These are phyloP conservation scores for Flueggea neowawraea DNA, from an alignment of 441 rosid genomes.

Conservation along the genomic window DNA sequence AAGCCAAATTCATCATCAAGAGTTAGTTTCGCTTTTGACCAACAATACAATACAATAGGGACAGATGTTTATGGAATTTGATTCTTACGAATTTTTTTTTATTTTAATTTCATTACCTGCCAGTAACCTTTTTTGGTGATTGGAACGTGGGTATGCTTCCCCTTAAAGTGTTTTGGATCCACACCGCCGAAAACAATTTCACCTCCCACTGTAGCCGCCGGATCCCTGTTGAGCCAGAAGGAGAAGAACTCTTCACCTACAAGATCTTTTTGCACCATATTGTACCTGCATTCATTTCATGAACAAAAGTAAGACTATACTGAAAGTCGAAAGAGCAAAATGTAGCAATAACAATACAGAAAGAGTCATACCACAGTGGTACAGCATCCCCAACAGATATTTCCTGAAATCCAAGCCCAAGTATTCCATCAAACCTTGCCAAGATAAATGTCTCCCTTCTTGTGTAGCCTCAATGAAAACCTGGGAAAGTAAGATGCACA, in stretches of 20 bases:
- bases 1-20: background rate
- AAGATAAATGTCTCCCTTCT: slow-evolving; percentile 49
- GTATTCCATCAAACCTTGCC: slow-evolving; percentile 75
- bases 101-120: slow-evolving; percentile 45
- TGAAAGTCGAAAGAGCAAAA: background rate
- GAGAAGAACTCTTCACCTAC: slow-evolving; percentile 60
- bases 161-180: slow-evolving; percentile 55
- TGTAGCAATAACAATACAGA: background rate
- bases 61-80: background rate
- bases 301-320: slow-evolving; percentile 6
- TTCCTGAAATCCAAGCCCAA: slow-evolving; percentile 85
- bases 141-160: slow-evolving; percentile 70
- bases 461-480: slow-evolving; percentile 70
- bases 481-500: slow-evolving; percentile 24
- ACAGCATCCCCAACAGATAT: slow-evolving; percentile 64
- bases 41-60: background rate
- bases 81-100: background rate
- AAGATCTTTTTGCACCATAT: slow-evolving; percentile 60
- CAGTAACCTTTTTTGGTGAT: slow-evolving; percentile 71
- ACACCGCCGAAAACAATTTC: slow-evolving; percentile 88
- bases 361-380: slow-evolving; percentile 58
- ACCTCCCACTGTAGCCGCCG: slow-evolving; percentile 48
- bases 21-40: no score
- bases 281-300: slow-evolving; percentile 46
- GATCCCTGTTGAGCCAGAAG: slow-evolving; percentile 71